Evolutionary conservation across 768 basidiomycete genomes (phyloP).

Genomic region (Lactarius sp.): DNA sequence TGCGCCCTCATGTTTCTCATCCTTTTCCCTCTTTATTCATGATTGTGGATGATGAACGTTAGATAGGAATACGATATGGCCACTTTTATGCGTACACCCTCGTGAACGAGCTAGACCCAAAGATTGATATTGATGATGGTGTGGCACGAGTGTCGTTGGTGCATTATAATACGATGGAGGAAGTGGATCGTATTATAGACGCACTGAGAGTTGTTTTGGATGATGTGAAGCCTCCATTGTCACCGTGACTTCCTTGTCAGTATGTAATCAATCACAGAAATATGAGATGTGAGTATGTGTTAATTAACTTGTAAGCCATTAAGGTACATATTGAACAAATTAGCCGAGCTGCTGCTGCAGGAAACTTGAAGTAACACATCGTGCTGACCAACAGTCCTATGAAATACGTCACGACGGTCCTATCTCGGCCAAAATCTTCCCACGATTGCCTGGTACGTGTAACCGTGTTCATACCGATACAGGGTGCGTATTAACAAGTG

Average conservation of each 20-base stretch:
- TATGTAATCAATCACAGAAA: no score
- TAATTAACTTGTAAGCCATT: no score
- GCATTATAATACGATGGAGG: constrained; percentile 73
- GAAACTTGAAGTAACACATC: no score
- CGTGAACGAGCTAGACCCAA: constrained; percentile 47
- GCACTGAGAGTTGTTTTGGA: constrained; percentile 48
- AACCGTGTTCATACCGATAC: no score
- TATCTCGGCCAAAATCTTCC: no score
- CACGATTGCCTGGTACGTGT: no score
- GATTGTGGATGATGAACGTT: background rate
- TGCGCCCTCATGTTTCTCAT: constrained; percentile 34
- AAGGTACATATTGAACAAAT: no score
- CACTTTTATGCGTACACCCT: constrained; percentile 75
- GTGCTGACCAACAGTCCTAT: no score
- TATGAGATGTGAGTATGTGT: no score
- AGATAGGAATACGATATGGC: constrained; percentile 77
- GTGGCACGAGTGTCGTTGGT: constrained; percentile 73
- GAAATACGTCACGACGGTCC: no score
- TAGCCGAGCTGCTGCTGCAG: no score
- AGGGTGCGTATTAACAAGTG: no score
- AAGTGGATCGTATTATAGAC: constrained; percentile 56
- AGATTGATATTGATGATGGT: constrained; percentile 55
- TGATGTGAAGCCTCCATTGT: background rate
- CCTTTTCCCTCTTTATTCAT: background rate
- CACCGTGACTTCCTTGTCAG: background rate